Percentiles rank a stretch among this genome's conserved stretches.
Evolutionary conservation across 2,329 filamentous ascomycete species (phyloP).

Genomic region (Diaporthe sp.): DNA sequence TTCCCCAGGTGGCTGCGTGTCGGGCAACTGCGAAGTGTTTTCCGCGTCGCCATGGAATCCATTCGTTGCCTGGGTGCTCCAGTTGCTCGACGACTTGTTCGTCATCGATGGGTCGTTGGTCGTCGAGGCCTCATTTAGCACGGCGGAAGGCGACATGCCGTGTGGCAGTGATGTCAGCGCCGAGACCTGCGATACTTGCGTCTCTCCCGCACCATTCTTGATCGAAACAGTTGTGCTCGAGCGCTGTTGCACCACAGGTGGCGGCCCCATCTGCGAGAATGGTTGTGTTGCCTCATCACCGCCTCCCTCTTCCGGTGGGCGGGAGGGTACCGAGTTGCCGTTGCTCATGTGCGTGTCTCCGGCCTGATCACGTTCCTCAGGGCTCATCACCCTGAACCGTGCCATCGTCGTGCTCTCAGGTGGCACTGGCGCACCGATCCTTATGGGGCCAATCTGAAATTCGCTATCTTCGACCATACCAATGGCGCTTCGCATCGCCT

Average conservation of each 20-base stretch:
- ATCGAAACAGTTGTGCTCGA: conserved; percentile 46
- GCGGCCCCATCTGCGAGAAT: conserved; percentile 63
- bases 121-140: conserved; percentile 88
- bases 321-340: conserved; percentile 62
- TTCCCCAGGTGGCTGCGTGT: conserved; percentile 58
- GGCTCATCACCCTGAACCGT: conserved; percentile 66
- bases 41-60: conserved; percentile 63
- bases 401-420: conserved; percentile 60
- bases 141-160: conserved; percentile 67
- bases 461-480: conserved; percentile 64
- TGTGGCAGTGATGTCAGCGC: conserved; percentile 66
- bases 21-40: conserved; percentile 59
- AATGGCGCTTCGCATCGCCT: conserved; percentile 66
- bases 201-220: conserved; percentile 57
- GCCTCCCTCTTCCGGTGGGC: conserved; percentile 65
- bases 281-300: conserved; percentile 59
- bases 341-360: conserved; percentile 71
- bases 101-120: conserved; percentile 86
- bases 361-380: conserved; percentile 46
- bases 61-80: conserved; percentile 79
- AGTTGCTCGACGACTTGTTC: conserved; percentile 68
- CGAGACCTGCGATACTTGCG: conserved; percentile 68
- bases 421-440: conserved; percentile 73
- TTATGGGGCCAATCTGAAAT: conserved; percentile 62
- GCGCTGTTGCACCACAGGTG: conserved; percentile 50